Base-by-base conservation (phyloP, 441 rosid species). In the Raphanus hybrid region DNA sequence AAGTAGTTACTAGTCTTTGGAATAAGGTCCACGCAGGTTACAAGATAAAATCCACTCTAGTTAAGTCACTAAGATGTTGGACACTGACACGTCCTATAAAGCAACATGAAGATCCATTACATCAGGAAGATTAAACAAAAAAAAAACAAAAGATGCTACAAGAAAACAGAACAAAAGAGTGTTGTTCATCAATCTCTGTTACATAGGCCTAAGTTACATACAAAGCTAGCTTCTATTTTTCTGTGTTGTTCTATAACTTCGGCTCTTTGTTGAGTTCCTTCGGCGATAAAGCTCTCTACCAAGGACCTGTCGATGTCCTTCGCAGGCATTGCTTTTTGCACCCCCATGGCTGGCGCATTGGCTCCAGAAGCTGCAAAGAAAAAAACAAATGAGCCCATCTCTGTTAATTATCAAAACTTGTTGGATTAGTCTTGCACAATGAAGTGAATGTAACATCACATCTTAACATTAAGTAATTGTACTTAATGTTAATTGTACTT, bases 261-360 rank as follows among this genome's bases (percentile, higher is more conserved):
- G 39, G 75, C 59, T 64, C 78, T 59, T 67, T 69, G 39, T 39
- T 62, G 64, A 73, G 52, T 74, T 41, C 63, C 37, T 41, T 57
- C 45, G 35, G 32, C 59, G 27, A 37, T 59, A 65, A 65, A 58
- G 6, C 75, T 16, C 73, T 66, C 82, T 87, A 88, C 92, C 92
- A 88, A 10, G 95, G 92, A 68, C 92, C 91, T 0, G 95, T 90
- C 80, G 83, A 64, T 58, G 95, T 90, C 85, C 95, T 87, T 66
- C 88, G 86, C 85, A 90, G 79, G 86, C 90, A 85, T 54, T 79
- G 89, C 70, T 84, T 79, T 73, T 85, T 86, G 45, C 76, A 81
- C 69, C 87, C 86, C 84, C 82, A 67, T 64, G 83, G 77, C 69
- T 74, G 86, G 12, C 70, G 82, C 75, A 76, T 67, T 54, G 71